Evolutionary conservation across 2,329 filamentous ascomycete genomes (phyloP), one percentile per base, ranked within the genome.

Genomic region (Xylaria sp.): DNA sequence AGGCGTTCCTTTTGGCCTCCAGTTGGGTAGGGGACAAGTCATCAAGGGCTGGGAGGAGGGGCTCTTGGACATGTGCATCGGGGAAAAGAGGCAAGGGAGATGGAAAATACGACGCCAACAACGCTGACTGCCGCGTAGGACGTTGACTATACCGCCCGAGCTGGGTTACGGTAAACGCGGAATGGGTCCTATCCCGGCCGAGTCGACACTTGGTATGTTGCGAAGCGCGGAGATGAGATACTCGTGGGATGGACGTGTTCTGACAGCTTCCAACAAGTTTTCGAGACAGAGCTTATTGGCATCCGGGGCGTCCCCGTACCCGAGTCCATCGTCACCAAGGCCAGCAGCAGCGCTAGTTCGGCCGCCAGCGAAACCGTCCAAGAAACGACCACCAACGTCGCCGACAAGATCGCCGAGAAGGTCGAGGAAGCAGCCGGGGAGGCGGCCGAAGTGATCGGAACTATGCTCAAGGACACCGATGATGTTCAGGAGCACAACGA

Each of bases 41-140:
- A 99, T 99, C 71, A 87, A 90, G 77, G 93, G 93, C 87, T 97
- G 92, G 93, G 93, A 97, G 66, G 75, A 95, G 70, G 93, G 93
- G 45, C 82, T 97, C 38, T 66, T 94, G 49, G 90, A 90, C 69
- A 97, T 97, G 92, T 97, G 94, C 75, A 89, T 95, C 65, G 93
- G 94, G 59, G 93, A 97, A 80, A 93, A 92, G 80, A 84, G 82
- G 80, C 78, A 65, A 74, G 73, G 9, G 29, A 13, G 9, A 34
- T 11, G 29, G 24, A 26, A 34, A 44, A 54, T 39, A 38, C 8
- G 20, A n/a, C 7, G 42, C 22, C 7, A 18, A 39, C 11, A 37
- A 47, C 18, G 37, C 21, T 41, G 39, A 60, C 55, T 34, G 26
- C 22, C 29, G 38, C 50, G 7, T 57, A 83, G 89, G 64, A 93